Evolutionary conservation across 352 stramenopile species (phyloP).

Genomic region (Phytophthora nicotianae): DNA sequence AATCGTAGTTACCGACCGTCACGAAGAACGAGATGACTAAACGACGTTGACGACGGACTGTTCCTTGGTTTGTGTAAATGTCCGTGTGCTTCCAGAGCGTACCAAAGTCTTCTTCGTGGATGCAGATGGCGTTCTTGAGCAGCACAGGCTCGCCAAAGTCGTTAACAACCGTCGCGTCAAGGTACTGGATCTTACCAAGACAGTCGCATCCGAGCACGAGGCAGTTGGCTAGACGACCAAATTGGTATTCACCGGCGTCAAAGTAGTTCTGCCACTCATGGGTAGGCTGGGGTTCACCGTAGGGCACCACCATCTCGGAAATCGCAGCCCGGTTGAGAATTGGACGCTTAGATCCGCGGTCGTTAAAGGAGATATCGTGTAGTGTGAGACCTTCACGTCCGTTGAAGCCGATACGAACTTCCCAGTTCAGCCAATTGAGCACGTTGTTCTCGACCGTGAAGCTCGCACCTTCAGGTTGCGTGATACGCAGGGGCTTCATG

Average conservation of each 20-base stretch:
- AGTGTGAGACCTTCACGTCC: constrained; percentile 79
- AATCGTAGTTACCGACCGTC: constrained; percentile 88
- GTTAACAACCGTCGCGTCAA: constrained; percentile 73
- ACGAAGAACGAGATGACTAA: constrained; percentile 83
- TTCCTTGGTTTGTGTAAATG: constrained; percentile 19
- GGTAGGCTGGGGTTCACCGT: constrained; percentile 68
- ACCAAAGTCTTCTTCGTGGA: constrained; percentile 85
- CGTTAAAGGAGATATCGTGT: constrained; percentile 65
- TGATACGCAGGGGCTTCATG: constrained; percentile 67
- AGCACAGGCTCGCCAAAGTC: constrained; percentile 52
- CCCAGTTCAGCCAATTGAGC: constrained; percentile 83
- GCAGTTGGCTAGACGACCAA: constrained; percentile 71
- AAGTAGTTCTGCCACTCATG: constrained; percentile 85
- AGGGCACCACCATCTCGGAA: constrained; percentile 88
- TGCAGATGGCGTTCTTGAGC: constrained; percentile 77
- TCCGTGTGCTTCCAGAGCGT: constrained; percentile 81
- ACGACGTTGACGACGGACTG: constrained; percentile 61
- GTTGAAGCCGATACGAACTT: constrained; percentile 80
- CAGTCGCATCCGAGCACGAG: constrained; percentile 83
- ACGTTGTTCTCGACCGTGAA: constrained; percentile 67
- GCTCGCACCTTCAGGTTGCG: constrained; percentile 71
- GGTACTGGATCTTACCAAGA: constrained; percentile 84
- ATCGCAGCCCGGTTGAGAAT: constrained; percentile 68
- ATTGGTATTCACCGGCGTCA: constrained; percentile 79
- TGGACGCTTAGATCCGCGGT: constrained; percentile 36